Base-by-base conservation (phyloP, 2,329 filamentous ascomycete species). In the Volutella citrinella region DNA sequence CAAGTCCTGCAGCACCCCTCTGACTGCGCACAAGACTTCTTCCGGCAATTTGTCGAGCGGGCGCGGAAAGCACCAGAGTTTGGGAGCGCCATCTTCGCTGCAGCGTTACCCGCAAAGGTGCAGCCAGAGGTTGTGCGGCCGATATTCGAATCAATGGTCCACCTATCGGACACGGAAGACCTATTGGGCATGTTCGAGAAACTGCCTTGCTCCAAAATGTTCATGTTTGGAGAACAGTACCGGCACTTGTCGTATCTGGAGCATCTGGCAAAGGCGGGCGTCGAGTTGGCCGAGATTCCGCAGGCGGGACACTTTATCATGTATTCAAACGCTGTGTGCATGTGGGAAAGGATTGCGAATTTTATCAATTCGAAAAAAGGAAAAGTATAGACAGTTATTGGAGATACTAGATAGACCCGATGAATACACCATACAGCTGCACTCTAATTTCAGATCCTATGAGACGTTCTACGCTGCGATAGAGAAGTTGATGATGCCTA, bases 331-430 rank as follows among this genome's bases (percentile, higher is more conserved):
- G 45, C 51, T 2, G 21, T 41, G 1, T 34, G 33, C 11, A 70
- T 70, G 68, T 67, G 62, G 31, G 22, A 34, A 5, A 13, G 11
- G 8, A 31, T 38, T 11, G 19, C 8, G 21, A 6, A 9, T 7
- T 38, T 31, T 21, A 15, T 38, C 6, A 17, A 20, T n/a, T n/a
- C n/a, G n/a, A n/a, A n/a, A n/a, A n/a, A n/a, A n/a, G n/a, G n/a
- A n/a, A n/a, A n/a, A n/a, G n/a, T n/a, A n/a, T n/a, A n/a, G n/a
- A n/a, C n/a, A n/a, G n/a, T n/a, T n/a, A n/a, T n/a, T n/a, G n/a
- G n/a, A n/a, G n/a, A n/a, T n/a, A n/a, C n/a, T n/a, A n/a, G n/a
- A n/a, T n/a, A n/a, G n/a, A n/a, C n/a, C n/a, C n/a, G n/a, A n/a
- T n/a, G n/a, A n/a, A n/a, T n/a, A n/a, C n/a, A n/a, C n/a, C n/a